Conservation (phyloP, 148 eudicot species). For the Persicaria tinctoria region DNA sequence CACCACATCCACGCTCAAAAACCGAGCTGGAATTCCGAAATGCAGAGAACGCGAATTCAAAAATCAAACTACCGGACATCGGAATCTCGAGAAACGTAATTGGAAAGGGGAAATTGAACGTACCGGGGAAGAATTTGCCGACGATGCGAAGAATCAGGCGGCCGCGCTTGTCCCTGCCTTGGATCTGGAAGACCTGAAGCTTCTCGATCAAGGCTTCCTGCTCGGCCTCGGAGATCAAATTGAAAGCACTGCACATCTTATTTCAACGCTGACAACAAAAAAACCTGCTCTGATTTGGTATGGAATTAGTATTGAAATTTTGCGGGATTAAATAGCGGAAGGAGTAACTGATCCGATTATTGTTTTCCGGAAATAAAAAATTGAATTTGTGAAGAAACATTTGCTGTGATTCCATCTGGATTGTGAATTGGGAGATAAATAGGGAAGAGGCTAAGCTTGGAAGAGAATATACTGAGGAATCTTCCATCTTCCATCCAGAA, state of each 20-base stretch:
- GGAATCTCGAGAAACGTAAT: neutral
- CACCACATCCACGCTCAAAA: constrained; percentile 36
- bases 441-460: neutral
- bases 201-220: constrained; percentile 31
- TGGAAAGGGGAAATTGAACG: neutral
- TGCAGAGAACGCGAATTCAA: neutral
- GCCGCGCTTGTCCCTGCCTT: constrained; percentile 51
- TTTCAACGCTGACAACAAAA: neutral
- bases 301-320: neutral
- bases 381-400: neutral
- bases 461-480: neutral
- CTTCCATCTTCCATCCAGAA: neutral
- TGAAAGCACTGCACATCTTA: neutral
- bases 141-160: constrained; percentile 34
- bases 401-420: neutral
- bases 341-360: neutral
- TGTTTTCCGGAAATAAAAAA: neutral
- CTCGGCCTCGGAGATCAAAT: constrained; percentile 20
- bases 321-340: neutral
- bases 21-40: constrained; percentile 22
- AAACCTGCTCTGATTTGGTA: neutral
- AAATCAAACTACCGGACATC: neutral
- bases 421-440: neutral
- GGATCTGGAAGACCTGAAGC: constrained; percentile 44
- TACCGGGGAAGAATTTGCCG: constrained; percentile 66